A percentile compares a stretch with the other conserved stretches of the same genome.
Conservation (phyloP, 1,139 yeast species). For the Candida albicans region DNA sequence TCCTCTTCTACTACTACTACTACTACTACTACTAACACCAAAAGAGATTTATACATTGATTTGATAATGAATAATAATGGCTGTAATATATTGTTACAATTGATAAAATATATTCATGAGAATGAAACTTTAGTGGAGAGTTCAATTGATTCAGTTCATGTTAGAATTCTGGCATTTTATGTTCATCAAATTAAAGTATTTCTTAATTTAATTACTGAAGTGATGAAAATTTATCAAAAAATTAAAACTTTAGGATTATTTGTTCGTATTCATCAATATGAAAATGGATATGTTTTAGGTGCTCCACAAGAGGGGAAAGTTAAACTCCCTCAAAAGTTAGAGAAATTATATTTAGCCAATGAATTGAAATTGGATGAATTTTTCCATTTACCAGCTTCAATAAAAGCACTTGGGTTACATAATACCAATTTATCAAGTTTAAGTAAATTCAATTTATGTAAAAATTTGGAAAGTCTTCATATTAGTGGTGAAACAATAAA, state of each 20-base stretch:
- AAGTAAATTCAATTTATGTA: constrained; percentile 14
- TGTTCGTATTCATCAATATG: constrained; percentile 14
- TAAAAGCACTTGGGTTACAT: constrained; percentile 12
- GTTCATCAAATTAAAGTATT: constrained; percentile 12
- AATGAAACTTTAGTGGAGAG: constrained; percentile 1
- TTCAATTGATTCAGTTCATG: constrained; percentile 8
- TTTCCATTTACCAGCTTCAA: constrained; percentile 11
- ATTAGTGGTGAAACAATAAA: constrained; percentile 10
- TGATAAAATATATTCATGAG: constrained; percentile 11
- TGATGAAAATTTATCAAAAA: constrained; percentile 9
- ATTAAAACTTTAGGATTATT: constrained; percentile 15
- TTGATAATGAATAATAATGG: constrained; percentile 16
- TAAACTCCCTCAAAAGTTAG: constrained; percentile 12
- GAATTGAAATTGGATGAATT: constrained; percentile 14
- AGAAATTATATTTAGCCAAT: constrained; percentile 12
- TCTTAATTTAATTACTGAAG: constrained; percentile 7
- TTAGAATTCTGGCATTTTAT: constrained; percentile 14
- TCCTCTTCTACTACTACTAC: background rate
- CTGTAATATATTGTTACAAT: constrained; percentile 14
- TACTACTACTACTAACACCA: background rate
- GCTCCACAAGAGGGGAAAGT: constrained; percentile 5
- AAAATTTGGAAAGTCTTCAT: constrained; percentile 10
- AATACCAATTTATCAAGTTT: constrained; percentile 11
- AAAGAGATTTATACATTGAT: constrained; percentile 13
- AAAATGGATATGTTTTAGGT: constrained; percentile 12